Base-by-base conservation (phyloP, 192 early-diverging fungal genomes). In the Martensiomyces pterosporus region DNA sequence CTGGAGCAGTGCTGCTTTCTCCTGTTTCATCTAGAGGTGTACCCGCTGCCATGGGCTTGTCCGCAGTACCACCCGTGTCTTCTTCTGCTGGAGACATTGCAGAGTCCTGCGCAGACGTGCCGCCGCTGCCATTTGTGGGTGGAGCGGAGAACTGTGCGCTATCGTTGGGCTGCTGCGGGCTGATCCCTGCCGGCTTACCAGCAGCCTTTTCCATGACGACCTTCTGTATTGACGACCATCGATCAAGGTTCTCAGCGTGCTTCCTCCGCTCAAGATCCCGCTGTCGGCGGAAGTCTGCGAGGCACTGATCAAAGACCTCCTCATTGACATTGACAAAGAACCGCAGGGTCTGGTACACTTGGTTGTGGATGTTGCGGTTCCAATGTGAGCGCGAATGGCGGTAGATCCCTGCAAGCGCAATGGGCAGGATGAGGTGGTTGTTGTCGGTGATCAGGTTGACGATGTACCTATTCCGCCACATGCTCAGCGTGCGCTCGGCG, bases 401-500 rank as follows among this genome's bases (percentile, higher is more conserved):
- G 60, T 93, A 97, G 19, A 99, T 80, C 8, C 92, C 85, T 15
- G 91, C 82, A 52, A 99, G 95, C 76, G 95, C 87, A 50, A 99
- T 93, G 12, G 97, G 97, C 56, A 99, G 66, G 35, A 99, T 90
- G 23, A 85, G 79, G 33, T 80, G 76, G 19, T 90, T 88, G 77
- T 99, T 94, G 48, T 97, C 93, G 19, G 85, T 83, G 47, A 99
- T 94, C 70, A 99, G 67, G 62, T 85, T 94, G 54, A 92, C 90
- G 73, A 98, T 92, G 57, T 94, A 98, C 63, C 92, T 92, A 62
- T 98, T 99, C 75, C 95, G 96, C 97, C 97, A 99, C 68, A 91
- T 94, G 49, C 90, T 93, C 25, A 99, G 79, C 29, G 95, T 94
- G 55, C 97, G 82, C 76, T 99, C 97, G 25, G 95, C 94, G n/a